Evolutionary conservation across 805 yeast genomes (phyloP).

Genomic region (Candida montana): DNA sequence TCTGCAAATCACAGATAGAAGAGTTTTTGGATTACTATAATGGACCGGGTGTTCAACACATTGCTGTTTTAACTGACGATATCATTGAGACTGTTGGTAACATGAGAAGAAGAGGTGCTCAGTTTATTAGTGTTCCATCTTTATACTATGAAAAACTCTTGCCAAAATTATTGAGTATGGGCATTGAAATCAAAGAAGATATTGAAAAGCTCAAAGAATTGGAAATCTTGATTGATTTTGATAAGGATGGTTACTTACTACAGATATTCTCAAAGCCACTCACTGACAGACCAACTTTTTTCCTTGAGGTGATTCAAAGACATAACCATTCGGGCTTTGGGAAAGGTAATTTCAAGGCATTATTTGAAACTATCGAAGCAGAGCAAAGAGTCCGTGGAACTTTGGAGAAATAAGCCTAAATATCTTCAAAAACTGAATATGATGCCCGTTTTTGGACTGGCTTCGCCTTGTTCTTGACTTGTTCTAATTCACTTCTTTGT

Average conservation of each 20-base stretch:
- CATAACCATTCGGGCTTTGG: slow-evolving; percentile 82
- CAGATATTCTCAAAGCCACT: slow-evolving; percentile 78
- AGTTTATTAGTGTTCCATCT: slow-evolving; percentile 57
- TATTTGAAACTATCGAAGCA: slow-evolving; percentile 75
- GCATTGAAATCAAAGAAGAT: slow-evolving; percentile 45
- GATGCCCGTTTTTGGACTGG: no score
- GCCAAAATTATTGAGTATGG: slow-evolving; percentile 39
- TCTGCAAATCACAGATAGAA: slow-evolving; percentile 69
- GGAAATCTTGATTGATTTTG: slow-evolving; percentile 71
- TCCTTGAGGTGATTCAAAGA: slow-evolving; percentile 77
- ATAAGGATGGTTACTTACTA: slow-evolving; percentile 67
- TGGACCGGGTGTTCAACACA: slow-evolving; percentile 84
- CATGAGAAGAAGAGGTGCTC: slow-evolving; percentile 58
- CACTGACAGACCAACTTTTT: slow-evolving; percentile 74
- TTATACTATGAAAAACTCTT: slow-evolving; percentile 51
- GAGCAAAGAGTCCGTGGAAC: slow-evolving; percentile 74
- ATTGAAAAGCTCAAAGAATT: slow-evolving; percentile 43
- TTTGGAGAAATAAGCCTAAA: slow-evolving; percentile 20
- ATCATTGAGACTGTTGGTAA: slow-evolving; percentile 51
- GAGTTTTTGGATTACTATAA: slow-evolving; percentile 70
- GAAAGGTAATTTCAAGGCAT: slow-evolving; percentile 79
- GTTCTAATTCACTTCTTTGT: no score
- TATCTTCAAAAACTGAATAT: no score
- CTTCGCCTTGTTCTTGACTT: no score
- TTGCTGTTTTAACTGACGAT: slow-evolving; percentile 62